These are phyloP conservation scores for Letharia columbiana DNA, from an alignment of 495 filamentous ascomycete species.

Conservation along the genomic window DNA sequence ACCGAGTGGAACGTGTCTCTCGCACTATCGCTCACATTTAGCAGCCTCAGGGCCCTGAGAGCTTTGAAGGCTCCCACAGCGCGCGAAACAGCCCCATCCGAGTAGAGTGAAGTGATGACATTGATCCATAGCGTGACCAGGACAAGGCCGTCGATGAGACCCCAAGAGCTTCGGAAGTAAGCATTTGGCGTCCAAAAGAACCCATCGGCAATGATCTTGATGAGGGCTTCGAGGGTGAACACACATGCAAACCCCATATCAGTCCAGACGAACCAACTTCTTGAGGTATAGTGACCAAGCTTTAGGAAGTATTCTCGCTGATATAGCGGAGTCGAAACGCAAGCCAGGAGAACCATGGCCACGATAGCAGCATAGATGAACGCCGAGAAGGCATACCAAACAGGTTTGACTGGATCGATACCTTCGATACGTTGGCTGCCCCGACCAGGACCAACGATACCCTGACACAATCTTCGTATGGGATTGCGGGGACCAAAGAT, in stretches of 20 bases:
- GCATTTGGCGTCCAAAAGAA: conserved; percentile 97
- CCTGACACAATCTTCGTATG: conserved; percentile 75
- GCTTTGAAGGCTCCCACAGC: conserved; percentile 97
- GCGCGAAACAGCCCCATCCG: conserved; percentile 72
- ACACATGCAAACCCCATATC: conserved; percentile 83
- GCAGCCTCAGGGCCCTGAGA: conserved; percentile 78
- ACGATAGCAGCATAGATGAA: conserved; percentile 93
- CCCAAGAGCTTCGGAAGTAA: conserved; percentile 94
- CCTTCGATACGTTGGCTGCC: conserved; percentile 80
- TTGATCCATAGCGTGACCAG: conserved; percentile 94
- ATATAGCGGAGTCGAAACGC: conserved; percentile 87
- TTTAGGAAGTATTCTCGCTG: conserved; percentile 70
- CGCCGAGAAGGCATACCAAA: conserved; percentile 90
- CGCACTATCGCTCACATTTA: conserved; percentile 95
- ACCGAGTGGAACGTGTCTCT: conserved; percentile 95
- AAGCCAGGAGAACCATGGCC: conserved; percentile 92
- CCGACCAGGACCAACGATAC: conserved; percentile 84
- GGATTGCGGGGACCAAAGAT: conserved; percentile 72
- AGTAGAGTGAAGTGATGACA: conserved; percentile 68
- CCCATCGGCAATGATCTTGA: conserved; percentile 94
- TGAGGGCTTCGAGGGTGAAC: conserved; percentile 78
- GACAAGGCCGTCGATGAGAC: conserved; percentile 89
- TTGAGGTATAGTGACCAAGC: conserved; percentile 41
- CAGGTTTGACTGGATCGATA: conserved; percentile 69
- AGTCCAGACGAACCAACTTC: conserved; percentile 88